Conservation (phyloP, 257 asterid species). For the Oldenlandia corymbosa region DNA sequence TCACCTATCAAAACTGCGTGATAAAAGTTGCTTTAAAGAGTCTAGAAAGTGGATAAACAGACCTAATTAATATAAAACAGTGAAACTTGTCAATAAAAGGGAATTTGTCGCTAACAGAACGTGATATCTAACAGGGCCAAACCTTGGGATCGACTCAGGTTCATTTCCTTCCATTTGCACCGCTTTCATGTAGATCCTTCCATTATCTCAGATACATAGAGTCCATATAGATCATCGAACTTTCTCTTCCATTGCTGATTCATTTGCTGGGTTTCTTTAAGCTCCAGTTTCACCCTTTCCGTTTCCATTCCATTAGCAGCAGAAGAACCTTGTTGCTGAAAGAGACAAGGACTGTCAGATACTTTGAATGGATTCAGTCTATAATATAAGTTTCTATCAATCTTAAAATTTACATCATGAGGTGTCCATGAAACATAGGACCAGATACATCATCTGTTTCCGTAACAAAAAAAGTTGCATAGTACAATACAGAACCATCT, state of each 20-base stretch:
- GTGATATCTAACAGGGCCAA: constrained; percentile 12
- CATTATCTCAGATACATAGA: constrained; percentile 61
- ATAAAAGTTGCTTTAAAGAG: not conserved
- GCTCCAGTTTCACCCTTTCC: constrained; percentile 55
- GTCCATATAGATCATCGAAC: constrained; percentile 53
- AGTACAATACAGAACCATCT: not conserved
- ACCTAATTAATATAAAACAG: not conserved
- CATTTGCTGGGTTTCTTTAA: constrained; percentile 50
- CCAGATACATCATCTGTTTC: not conserved
- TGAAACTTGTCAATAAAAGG: constrained; percentile 8
- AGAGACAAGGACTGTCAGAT: constrained; percentile 4
- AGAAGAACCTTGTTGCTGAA: constrained; percentile 68
- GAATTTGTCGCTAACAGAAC: constrained; percentile 1
- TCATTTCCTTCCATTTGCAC: constrained; percentile 49
- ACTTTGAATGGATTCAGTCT: not conserved
- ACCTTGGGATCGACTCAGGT: constrained; percentile 25
- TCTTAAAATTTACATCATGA: not conserved
- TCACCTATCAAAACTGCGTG: not conserved
- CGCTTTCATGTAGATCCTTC: constrained; percentile 60
- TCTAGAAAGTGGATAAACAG: not conserved
- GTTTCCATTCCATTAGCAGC: constrained; percentile 73
- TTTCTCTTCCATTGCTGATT: constrained; percentile 56
- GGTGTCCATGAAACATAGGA: not conserved
- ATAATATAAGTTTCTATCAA: not conserved
- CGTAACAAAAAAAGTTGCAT: not conserved